These are phyloP conservation scores for Quercus variabilis DNA, from an alignment of 306 rosid species.

Conservation along the genomic window DNA sequence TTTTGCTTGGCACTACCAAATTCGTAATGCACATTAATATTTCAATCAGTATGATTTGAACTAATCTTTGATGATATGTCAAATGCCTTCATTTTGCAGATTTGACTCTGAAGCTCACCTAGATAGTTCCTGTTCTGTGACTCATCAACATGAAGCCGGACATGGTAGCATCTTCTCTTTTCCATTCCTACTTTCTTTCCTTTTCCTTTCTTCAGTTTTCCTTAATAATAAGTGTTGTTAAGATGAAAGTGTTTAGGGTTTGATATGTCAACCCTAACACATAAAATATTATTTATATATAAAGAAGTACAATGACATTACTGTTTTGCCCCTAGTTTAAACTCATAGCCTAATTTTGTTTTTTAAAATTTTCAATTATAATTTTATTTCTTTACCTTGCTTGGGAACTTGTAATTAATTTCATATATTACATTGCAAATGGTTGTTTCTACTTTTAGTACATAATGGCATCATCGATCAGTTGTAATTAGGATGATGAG, in stretches of 20 bases:
- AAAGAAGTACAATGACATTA: no score
- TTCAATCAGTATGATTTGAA: background rate
- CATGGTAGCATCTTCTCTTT: slow-evolving; percentile 44
- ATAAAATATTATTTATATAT: no score
- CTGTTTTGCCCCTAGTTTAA: no score
- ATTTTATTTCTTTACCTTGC: no score
- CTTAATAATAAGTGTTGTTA: no score
- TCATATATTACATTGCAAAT: background rate
- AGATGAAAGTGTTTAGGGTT: no score
- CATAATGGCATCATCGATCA: background rate
- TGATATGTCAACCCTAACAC: no score
- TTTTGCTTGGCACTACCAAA: background rate
- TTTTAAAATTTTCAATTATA: no score
- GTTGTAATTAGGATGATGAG: background rate
- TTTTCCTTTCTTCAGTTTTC: background rate
- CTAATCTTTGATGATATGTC: slow-evolving; percentile 7
- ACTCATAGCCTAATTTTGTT: no score
- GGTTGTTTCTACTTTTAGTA: background rate
- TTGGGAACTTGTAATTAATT: background rate
- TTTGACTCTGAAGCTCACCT: slow-evolving; percentile 70
- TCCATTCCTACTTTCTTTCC: background rate
- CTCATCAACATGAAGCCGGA: slow-evolving; percentile 53
- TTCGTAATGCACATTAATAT: slow-evolving; percentile 2
- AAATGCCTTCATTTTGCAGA: slow-evolving; percentile 44
- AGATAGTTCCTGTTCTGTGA: slow-evolving; percentile 43